Evolutionary conservation across 2,329 filamentous ascomycete species (phyloP), one percentile per base, ranked within the genome.

Genomic region (Aureobasidium sp.): DNA sequence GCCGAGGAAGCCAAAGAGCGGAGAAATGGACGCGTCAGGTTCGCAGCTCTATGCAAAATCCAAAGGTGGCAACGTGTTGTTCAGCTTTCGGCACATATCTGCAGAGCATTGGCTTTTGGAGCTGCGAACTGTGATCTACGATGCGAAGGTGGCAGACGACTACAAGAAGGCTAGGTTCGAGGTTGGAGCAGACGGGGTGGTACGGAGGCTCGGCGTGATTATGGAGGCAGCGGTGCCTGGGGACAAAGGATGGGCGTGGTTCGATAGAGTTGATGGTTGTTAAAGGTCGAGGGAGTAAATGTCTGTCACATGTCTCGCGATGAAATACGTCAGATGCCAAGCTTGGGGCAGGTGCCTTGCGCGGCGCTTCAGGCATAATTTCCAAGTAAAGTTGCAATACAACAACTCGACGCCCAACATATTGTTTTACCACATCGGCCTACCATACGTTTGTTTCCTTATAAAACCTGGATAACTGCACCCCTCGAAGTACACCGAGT

Each of bases 81-180:
- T 56, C 22, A 62, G 54, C 4, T 57, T 66, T 40, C 47, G 49
- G 6, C 64, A 66, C 40, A 61, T 64, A 1, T 56, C 47, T 27
- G 63, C 56, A 31, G 64, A 66, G 42, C 47, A 63, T 37, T 66
- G 64, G 64, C 60, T 63, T 4, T 22, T 62, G 33, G 62, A 66
- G 27, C 3, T n/a, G 17, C 48, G 57, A n/a, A 29, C 11, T 19
- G 39, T 54, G 9, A 24, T 53, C 17, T 45, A 60, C 49, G 56
- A 53, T 33, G 35, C 40, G 12, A 45, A 53, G 29, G 11, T 59
- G 15, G 48, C 62, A 15, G 53, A 53, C 17, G 52, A 56, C 2
- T 64, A 62, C 24, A 53, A 48, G 22, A 64, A 62, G 39, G 64
- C 59, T 5, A 62, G 33, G 33, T 65, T 64, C n/a, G 53, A 61